phyloP scores from a whole-genome alignment of 2,329 filamentous ascomycete genomes.

The Ophiostoma sp. region DNA sequence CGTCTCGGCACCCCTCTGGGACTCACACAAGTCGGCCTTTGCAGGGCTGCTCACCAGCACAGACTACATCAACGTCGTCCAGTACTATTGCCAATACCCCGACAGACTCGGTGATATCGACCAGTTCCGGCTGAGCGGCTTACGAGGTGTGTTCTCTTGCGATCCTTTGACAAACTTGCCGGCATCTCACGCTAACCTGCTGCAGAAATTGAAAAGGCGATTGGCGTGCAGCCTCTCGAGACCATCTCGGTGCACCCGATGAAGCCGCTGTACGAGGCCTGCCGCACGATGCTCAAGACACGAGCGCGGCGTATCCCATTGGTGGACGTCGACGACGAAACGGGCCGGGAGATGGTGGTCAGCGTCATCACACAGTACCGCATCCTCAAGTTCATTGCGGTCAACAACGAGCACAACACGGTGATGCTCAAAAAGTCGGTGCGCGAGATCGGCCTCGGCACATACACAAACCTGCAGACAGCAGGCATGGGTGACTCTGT shows the following conservation, averaged over 20 bases:
- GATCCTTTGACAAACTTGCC: too few species aligned
- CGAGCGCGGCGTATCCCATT: conserved; percentile 89
- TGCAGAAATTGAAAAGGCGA: conserved; percentile 87
- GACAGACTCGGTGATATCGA: conserved; percentile 85
- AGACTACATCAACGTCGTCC: conserved; percentile 97
- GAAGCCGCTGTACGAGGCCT: conserved; percentile 88
- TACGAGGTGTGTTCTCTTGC: conserved; percentile 64
- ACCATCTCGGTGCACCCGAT: conserved; percentile 94
- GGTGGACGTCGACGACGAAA: conserved; percentile 91
- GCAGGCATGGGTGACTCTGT: conserved; percentile 86
- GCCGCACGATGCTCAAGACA: conserved; percentile 87
- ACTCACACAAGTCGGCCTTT: conserved; percentile 87
- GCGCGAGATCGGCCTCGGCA: conserved; percentile 76
- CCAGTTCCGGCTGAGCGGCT: conserved; percentile 84
- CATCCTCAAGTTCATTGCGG: conserved; percentile 96
- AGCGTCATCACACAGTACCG: conserved; percentile 98
- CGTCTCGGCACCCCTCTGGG: conserved; percentile 95
- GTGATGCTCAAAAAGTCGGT: conserved; percentile 83
- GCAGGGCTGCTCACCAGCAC: conserved; percentile 91
- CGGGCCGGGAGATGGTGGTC: conserved; percentile 83
- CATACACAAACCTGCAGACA: conserved; percentile 73
- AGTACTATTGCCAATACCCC: conserved; percentile 97
- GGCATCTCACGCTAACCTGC: not conserved
- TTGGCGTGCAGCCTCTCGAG: conserved; percentile 85
- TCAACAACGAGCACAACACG: conserved; percentile 81